Evolutionary conservation across 495 filamentous ascomycete genomes (phyloP), one percentile per base, ranked within the genome.

Genomic region (Sabuloglossum arenarium): DNA sequence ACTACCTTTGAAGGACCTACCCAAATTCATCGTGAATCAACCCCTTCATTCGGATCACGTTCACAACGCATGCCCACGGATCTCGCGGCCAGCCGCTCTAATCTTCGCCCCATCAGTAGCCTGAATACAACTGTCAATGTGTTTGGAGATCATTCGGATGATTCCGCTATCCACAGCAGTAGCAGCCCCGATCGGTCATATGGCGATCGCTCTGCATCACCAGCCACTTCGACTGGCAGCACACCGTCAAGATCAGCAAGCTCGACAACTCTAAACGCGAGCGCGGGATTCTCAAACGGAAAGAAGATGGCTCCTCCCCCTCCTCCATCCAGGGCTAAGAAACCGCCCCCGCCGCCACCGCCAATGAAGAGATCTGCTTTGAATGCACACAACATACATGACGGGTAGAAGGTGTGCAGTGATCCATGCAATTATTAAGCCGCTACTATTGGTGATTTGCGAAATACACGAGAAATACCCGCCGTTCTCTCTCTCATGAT

Each of bases 231-330:
- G 25, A 71, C 77, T 58, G 79, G 75, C 31, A 80, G 79, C 63
- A 64, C 74, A 47, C 70, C 73, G 46, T 79, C 79, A 25, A 74
- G 76, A 37, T 76, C 71, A 56, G 72, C 77, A 56, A 75, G 75
- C 61, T 66, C 72, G 57, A 71, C 71, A 28, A 73, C 68, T 29
- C 45, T 73, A 57, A 74, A 73, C 59, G 57, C 55, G 31, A 56
- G 61, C 59, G 57, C 55, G 31, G 58, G 61, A 49, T 54, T 59
- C 42, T 58, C 65, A 16, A 61, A 65, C 32, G 68, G 68, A 25
- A 84, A 85, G 70, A 88, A 86, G 67, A 78, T 76, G 9, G 82
- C 86, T 34, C 86, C 86, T 6, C 86, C 86, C 34, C 86, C 86
- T 24, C 86, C 86, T 12, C 86, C 86, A n/a, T 82, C 80, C 57